Percentiles rank a stretch among this genome's conserved stretches.
phyloP scores from a whole-genome alignment of 306 rosid species.

The Trifolium dubium region DNA sequence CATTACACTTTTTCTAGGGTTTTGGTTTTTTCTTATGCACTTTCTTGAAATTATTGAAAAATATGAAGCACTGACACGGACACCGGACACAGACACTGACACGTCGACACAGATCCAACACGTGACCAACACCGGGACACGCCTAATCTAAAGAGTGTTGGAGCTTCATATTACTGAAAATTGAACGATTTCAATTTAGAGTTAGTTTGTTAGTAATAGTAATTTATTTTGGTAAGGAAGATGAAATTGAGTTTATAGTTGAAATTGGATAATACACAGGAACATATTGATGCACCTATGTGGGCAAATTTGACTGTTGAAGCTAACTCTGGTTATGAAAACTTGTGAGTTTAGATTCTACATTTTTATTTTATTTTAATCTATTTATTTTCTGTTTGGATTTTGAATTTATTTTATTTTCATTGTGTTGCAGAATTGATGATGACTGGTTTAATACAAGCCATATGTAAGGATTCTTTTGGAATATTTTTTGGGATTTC shows the following conservation, averaged over 20 bases:
- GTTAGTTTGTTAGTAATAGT: background rate
- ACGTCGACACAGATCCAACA: no score
- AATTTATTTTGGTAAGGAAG: background rate
- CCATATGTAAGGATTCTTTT: conserved; percentile 64
- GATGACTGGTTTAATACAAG: conserved; percentile 67
- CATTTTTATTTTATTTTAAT: background rate
- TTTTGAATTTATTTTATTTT: background rate
- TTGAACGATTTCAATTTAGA: no score
- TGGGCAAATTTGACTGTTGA: conserved; percentile 77
- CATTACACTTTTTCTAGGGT: background rate
- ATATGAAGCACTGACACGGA: no score
- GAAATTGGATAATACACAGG: conserved; percentile 50
- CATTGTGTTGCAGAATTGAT: conserved; percentile 56
- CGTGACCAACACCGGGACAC: no score
- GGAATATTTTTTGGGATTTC: background rate
- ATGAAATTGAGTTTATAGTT: background rate
- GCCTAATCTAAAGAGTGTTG: no score
- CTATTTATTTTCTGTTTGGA: background rate
- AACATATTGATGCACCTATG: conserved; percentile 83
- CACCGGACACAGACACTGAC: no score
- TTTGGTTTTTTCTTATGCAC: background rate
- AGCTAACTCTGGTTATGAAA: conserved; percentile 47
- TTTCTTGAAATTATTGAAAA: background rate
- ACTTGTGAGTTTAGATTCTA: conserved; percentile 53
- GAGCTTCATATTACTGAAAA: no score